Evolutionary conservation across 805 yeast genomes (phyloP), one percentile per base, ranked within the genome.

Genomic region (Schwanniomyces sp.): DNA sequence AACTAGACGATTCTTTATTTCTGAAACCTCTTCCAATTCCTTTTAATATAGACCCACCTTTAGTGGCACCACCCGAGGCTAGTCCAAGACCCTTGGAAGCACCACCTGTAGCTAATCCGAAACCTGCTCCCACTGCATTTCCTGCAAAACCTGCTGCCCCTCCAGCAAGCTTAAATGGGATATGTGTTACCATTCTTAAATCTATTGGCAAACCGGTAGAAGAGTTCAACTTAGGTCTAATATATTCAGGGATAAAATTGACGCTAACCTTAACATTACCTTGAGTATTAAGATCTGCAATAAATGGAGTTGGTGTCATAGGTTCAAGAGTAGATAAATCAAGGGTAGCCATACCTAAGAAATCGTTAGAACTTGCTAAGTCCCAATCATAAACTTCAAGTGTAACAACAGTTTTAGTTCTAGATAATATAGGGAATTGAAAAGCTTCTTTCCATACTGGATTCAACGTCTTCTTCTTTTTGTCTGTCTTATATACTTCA

Each of bases 401-500:
- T 29, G 64, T 51, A 26, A 86, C 61, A 14, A 68, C 56, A 24
- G 79, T 70, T 59, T 86, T 77, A 2, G 82, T 69, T 63, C 89
- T 80, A 0, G 94, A 85, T 32, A 79, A 74, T 48, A 87, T 64
- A 4, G 87, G 84, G 54, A 89, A 65, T 4, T 73, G 74, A 21
- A 80, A 70, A 7, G 70, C 64, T 56, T 88, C 94, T 61, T 88
- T 84, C 91, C 94, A 91, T 9, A 75, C 76, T 14, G 96, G 96
- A 47, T 81, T 73, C 54, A 87, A 70, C 0, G 88, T 81, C 61
- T 81, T 86, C 67, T 85, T 85, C 49, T 82, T 72, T 46, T 78
- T 78, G 48, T 78, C 82, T 9, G 88, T 82, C 65, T 74, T 86
- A 69, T 63, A 79, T 5, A 82, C 64, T 53, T 78, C 74, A 37